Evolutionary conservation across 305 asterid species (phyloP).

Genomic region (Salvia sclarea): DNA sequence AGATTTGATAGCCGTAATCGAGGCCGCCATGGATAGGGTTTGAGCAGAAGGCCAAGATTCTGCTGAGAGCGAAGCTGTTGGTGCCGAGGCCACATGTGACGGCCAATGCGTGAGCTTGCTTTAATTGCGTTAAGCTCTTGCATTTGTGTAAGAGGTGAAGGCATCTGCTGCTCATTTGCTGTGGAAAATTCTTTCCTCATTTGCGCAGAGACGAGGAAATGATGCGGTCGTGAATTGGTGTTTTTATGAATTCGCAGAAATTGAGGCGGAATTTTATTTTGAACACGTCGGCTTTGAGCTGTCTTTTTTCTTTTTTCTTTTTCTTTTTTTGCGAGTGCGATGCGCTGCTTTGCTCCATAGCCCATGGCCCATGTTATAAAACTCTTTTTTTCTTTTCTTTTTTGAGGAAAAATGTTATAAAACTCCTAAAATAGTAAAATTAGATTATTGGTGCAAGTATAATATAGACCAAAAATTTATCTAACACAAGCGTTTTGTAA

Average conservation of each 20-base stretch:
- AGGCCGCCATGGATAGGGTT: conserved; percentile 47
- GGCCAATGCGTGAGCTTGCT: conserved; percentile 52
- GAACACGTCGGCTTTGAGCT: background rate
- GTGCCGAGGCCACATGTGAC: conserved; percentile 53
- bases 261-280: background rate
- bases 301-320: too few species aligned
- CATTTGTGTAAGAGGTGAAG: conserved; percentile 39
- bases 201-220: background rate
- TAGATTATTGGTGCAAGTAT: background rate
- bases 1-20: conserved; percentile 46
- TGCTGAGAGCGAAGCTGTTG: conserved; percentile 65
- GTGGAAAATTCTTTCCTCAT: background rate
- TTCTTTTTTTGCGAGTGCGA: too few species aligned
- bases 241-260: background rate
- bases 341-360: too few species aligned
- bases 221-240: too few species aligned
- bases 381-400: too few species aligned
- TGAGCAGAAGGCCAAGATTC: conserved; percentile 70
- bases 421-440: too few species aligned
- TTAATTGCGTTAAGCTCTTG: conserved; percentile 33
- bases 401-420: too few species aligned
- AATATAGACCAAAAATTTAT: background rate
- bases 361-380: too few species aligned
- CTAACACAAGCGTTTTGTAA: background rate
- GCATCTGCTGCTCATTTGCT: conserved; percentile 43